phyloP scores from a whole-genome alignment of 768 basidiomycete species.

The Rhizopogon sp. region DNA sequence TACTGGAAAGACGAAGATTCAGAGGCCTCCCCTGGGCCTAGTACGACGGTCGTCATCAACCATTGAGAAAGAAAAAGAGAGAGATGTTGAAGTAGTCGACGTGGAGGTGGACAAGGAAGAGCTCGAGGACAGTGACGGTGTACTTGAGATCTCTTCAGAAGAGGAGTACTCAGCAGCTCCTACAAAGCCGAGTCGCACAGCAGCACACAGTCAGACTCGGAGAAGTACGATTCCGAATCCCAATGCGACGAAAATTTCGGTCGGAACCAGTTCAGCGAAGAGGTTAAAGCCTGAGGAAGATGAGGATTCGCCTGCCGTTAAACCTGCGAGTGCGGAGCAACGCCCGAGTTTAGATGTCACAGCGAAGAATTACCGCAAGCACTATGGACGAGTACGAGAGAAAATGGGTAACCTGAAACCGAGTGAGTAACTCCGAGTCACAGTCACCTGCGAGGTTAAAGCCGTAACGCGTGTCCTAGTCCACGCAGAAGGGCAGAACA shows the following conservation, averaged over 20 bases:
- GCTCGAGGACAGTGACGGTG: not conserved
- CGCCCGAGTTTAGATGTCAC: constrained; percentile 34
- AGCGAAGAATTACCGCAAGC: constrained; percentile 47
- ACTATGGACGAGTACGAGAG: constrained; percentile 40
- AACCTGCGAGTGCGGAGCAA: not conserved
- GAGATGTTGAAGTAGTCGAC: not conserved
- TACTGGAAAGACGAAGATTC: constrained; percentile 13
- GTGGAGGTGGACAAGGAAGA: not conserved
- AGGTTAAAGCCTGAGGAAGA: not conserved
- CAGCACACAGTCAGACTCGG: not conserved
- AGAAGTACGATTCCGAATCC: constrained; percentile 16
- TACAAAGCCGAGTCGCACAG: not conserved
- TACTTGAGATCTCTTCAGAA: constrained; percentile 16
- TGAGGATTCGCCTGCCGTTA: constrained; percentile 1
- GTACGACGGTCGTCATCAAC: not conserved
- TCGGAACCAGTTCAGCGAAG: not conserved
- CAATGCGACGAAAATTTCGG: constrained; percentile 17
- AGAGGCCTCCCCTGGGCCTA: not conserved
- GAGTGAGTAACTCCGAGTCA: constrained; percentile 40
- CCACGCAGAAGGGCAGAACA: constrained; percentile 56
- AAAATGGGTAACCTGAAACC: constrained; percentile 54
- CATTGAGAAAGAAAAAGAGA: constrained; percentile 7
- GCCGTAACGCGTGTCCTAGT: constrained; percentile 38
- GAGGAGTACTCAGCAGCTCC: constrained; percentile 11
- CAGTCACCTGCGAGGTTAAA: not conserved